Evolutionary conservation across 352 stramenopile species (phyloP).

Genomic region (Phytophthora uliginosa): DNA sequence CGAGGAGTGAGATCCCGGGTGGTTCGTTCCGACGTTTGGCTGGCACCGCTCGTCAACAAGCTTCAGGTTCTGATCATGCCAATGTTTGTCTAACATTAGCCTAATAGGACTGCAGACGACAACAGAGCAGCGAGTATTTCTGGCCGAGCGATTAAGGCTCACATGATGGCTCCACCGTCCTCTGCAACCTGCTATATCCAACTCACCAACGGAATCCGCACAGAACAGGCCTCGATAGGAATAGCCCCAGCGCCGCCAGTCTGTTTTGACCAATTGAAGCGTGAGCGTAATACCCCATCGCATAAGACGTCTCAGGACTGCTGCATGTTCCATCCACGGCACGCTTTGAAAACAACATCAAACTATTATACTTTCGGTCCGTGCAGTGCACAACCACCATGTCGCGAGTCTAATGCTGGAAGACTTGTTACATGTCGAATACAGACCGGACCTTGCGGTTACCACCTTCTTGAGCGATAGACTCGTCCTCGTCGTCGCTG

Average conservation of each 20-base stretch:
- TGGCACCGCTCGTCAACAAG: constrained; percentile 1
- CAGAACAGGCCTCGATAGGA: constrained; percentile 21
- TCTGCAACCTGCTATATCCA: constrained; percentile 18
- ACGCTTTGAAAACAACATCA: constrained; percentile 9
- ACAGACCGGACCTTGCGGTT: constrained; percentile 48
- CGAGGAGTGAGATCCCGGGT: constrained; percentile 34
- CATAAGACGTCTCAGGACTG: constrained; percentile 9
- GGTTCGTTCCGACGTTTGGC: neutral
- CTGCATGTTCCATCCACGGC: constrained; percentile 8
- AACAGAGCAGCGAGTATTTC: constrained; percentile 22
- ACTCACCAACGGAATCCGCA: constrained; percentile 14
- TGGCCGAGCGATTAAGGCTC: constrained; percentile 3
- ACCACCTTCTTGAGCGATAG: constrained; percentile 13
- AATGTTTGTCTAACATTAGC: constrained; percentile 29
- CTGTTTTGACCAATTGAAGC: neutral
- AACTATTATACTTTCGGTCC: constrained; percentile 13
- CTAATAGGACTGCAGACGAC: neutral
- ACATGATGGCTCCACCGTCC: constrained; percentile 10
- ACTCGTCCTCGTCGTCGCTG: constrained; percentile 28
- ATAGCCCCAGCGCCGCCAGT: constrained; percentile 2
- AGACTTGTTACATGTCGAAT: constrained; percentile 41
- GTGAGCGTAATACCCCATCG: constrained; percentile 8
- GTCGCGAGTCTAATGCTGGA: constrained; percentile 12
- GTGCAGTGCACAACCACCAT: constrained; percentile 3
- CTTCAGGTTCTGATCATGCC: constrained; percentile 30